Evolutionary conservation across 1,139 yeast species (phyloP), one percentile per base, ranked within the genome.

Genomic region (Saccharomyces pastorianus): DNA sequence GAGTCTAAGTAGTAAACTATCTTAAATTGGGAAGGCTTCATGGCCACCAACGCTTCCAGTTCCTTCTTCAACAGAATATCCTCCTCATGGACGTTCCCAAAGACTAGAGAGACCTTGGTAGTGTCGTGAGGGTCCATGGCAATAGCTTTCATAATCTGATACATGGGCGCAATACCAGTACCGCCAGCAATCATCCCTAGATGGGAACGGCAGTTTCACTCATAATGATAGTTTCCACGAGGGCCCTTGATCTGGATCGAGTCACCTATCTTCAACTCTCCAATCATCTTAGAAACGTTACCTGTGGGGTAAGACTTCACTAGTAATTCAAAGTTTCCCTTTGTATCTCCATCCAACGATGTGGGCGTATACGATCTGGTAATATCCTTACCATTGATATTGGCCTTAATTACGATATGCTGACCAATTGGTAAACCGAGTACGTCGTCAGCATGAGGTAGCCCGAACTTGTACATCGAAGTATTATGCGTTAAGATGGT

Each of bases 401-500:
- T 76, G 48, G 96, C 93, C 38, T 84, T 82, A 64, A 88, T 83
- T 49, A 88, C 80, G 66, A 90, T 84, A 69, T 90, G 96, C 74
- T 93, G 98, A 54, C 99, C 99, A 67, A 90, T 87, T 54, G 98
- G 98, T 63, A 93, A 79, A 6, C 97, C 97, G 58, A 93, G 79
- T 51, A 83, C 76, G 69, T 88, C 95, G 51, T 82, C 77, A 44
- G 85, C 77, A 58, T 79, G 78, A 53, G 96, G 96, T 64, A 93
- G 80, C 2, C 88, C 91, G 67, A 93, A 90, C 67, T 95, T 80
- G 72, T 88, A 91, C 56, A 89, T 74, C 53, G 95, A 89, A 13
- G 96, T 79, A 71, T 91, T 90, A 71, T 88, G 95, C 44, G 89
- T 80, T 23, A 93, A 76, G 49, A 83, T 79, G 14, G 86, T 84